A percentile compares a stretch with the other conserved stretches of the same genome.
Conservation (phyloP, 148 eudicot genomes). For the Camellia granthamiana region DNA sequence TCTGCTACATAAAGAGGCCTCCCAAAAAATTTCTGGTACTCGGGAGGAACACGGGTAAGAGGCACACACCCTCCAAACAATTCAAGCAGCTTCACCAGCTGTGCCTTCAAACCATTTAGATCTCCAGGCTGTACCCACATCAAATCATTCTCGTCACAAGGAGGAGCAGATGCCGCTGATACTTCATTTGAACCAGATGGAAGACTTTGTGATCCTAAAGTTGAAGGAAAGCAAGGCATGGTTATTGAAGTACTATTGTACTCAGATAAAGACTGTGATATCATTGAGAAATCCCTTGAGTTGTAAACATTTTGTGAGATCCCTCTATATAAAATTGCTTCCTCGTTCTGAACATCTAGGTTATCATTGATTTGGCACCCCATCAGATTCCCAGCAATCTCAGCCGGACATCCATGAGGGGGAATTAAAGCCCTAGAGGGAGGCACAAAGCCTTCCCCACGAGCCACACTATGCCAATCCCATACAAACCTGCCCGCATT, state of each 20-base stretch:
- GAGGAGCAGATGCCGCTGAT: conserved; percentile 19
- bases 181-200: conserved; percentile 56
- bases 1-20: conserved; percentile 75
- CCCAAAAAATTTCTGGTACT: conserved; percentile 74
- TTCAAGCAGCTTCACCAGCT: conserved; percentile 74
- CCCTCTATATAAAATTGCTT: conserved; percentile 82
- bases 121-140: conserved; percentile 89
- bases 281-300: conserved; percentile 42
- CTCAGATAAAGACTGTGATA: conserved; percentile 49
- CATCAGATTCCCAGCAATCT: conserved; percentile 40
- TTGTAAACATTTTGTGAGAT: conserved; percentile 49
- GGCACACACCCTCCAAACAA: conserved; percentile 66
- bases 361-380: conserved; percentile 48
- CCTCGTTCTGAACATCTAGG: conserved; percentile 54
- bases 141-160: conserved; percentile 39
- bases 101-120: conserved; percentile 69
- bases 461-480: conserved; percentile 96
- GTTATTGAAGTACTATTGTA: conserved; percentile 36
- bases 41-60: conserved; percentile 60
- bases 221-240: conserved; percentile 34
- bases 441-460: conserved; percentile 92
- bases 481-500: conserved; percentile 95
- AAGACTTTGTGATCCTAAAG: conserved; percentile 51
- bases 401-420: conserved; percentile 35
- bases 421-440: conserved; percentile 33